These are phyloP conservation scores for Eucalyptus regnans DNA, from an alignment of 345 rosid species.

Conservation along the genomic window DNA sequence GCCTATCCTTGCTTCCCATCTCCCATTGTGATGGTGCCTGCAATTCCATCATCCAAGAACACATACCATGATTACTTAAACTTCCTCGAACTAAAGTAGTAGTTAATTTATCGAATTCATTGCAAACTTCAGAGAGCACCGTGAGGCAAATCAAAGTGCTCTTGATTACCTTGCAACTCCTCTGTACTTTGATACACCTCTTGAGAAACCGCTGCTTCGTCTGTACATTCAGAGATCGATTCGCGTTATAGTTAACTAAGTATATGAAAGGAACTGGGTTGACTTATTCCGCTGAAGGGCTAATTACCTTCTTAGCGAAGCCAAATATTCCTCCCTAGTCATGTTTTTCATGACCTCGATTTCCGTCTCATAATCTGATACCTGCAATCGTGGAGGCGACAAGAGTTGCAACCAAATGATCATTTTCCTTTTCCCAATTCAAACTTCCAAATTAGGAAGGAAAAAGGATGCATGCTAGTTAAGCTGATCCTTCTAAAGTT, in stretches of 20 bases:
- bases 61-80: background rate
- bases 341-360: constrained; percentile 43
- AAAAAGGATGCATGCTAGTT: background rate
- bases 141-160: background rate
- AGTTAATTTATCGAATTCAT: background rate
- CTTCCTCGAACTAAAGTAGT: background rate
- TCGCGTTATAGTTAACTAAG: background rate
- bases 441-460: background rate
- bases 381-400: constrained; percentile 5
- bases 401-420: background rate
- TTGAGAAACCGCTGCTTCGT: constrained; percentile 60
- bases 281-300: background rate
- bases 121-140: background rate
- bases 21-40: constrained; percentile 63
- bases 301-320: constrained; percentile 43
- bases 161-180: constrained; percentile 34
- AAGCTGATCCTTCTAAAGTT: background rate
- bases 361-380: constrained; percentile 41
- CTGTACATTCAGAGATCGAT: constrained; percentile 3
- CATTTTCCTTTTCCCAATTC: background rate
- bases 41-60: background rate
- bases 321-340: constrained; percentile 56
- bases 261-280: background rate
- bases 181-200: constrained; percentile 60
- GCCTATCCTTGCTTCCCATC: constrained; percentile 78